Evolutionary conservation across 2,329 filamentous ascomycete genomes (phyloP), one percentile per base, ranked within the genome.

Genomic region (Penicillium sp.): DNA sequence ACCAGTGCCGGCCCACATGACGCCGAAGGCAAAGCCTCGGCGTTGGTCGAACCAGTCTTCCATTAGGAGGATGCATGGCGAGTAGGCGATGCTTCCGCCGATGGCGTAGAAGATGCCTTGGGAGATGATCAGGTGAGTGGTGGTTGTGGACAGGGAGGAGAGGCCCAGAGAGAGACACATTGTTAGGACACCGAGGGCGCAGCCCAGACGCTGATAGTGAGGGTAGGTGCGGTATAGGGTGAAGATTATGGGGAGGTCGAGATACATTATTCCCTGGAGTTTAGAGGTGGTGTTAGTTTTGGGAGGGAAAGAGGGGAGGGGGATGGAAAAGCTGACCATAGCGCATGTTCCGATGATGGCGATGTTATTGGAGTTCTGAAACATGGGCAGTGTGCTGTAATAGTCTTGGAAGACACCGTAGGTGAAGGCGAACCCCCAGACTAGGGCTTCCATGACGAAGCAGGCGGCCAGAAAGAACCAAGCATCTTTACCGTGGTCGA

Each of bases 11-110:
- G 64, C 60, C 72, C 74, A 75, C 49, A 75, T 70, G 2, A 71
- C 53, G 1, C 74, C 75, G 15, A 72, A 68, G 0, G 68, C 70
- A 58, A 61, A 67, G 60, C 72, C 73, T 29, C 65, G 64, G 13
- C 70, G 61, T 55, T 72, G 70, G 8, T 76, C 69, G 61, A 77
- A 78, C 69, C 59, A 82, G 53, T 77, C 73, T 51, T 77, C 73
- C 37, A 77, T 64, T 42, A 72, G 72, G 38, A 72, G 62, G 24
- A 76, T 69, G 2, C 69, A 68, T 0, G 72, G 73, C 8, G 59
- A 75, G 59, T 68, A 80, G 3, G 75, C 62, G 0, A 77, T 60
- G 24, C 71, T 66, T 0, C 77, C 77, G 0, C 76, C 71, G 13
- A 71, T 55, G 0, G 69, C 72, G 19, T 67, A 71, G 9, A 52